These are phyloP conservation scores for Platanthera guangdongensis DNA, from an alignment of 106 monocot species.

Conservation along the genomic window DNA sequence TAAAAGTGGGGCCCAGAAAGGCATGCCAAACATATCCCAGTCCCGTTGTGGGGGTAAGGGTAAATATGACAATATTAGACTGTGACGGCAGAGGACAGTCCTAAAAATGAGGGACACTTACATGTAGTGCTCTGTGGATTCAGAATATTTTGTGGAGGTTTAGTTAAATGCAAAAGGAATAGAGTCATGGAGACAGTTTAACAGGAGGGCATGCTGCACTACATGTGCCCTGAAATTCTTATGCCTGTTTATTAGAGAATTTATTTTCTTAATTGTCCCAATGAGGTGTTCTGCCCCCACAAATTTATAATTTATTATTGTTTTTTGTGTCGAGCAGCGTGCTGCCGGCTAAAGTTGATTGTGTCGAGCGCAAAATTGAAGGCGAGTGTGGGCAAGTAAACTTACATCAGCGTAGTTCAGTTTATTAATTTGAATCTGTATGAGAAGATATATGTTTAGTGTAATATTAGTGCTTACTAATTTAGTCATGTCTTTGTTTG, in stretches of 20 bases:
- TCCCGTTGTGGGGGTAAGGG: conserved; percentile 13
- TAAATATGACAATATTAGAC: conserved; percentile 10
- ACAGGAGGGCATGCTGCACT: conserved; percentile 22
- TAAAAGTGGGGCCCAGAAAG: conserved; percentile 4
- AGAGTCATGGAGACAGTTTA: conserved; percentile 27
- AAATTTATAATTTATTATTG: no score
- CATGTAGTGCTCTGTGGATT: conserved; percentile 5
- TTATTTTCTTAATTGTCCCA: no score
- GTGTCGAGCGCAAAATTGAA: no score
- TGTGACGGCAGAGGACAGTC: conserved; percentile 30
- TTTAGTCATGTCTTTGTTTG: no score
- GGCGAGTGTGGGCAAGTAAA: no score
- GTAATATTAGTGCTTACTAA: no score
- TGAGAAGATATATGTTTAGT: no score
- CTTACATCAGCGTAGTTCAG: no score
- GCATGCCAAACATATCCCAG: conserved; percentile 47
- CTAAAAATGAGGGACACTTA: conserved; percentile 23
- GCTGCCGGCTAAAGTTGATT: no score
- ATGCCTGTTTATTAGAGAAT: not conserved
- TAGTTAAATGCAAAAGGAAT: conserved; percentile 14
- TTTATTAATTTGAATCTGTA: no score
- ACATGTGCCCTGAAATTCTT: conserved; percentile 37
- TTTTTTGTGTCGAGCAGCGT: no score
- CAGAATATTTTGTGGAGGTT: conserved; percentile 4
- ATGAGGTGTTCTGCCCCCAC: no score